A percentile compares a stretch with the other conserved stretches of the same genome.
phyloP scores from a whole-genome alignment of 2,329 filamentous ascomycete genomes.

The Penicillium capsulatum region DNA sequence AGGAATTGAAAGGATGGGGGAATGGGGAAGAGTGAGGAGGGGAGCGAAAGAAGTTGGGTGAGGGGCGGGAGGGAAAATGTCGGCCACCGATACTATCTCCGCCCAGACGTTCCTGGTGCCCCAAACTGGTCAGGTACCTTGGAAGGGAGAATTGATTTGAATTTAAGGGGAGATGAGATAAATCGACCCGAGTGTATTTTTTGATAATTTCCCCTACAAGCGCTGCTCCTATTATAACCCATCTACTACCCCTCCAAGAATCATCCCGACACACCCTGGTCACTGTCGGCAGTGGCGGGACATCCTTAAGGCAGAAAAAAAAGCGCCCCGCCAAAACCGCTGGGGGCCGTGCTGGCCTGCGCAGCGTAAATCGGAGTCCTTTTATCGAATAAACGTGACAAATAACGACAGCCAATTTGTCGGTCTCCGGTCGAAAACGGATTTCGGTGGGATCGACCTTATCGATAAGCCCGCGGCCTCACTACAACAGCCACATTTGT shows the following conservation, averaged over 20 bases:
- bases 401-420: slow-evolving; percentile 24
- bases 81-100: slow-evolving; percentile 32
- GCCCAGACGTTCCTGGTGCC: slow-evolving; percentile 14
- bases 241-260: too few relatives aligned
- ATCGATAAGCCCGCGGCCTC: slow-evolving; percentile 1
- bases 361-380: slow-evolving; percentile 23
- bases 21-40: slow-evolving; percentile 15
- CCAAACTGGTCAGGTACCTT: slow-evolving; percentile 8
- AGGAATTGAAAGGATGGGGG: slow-evolving; percentile 10
- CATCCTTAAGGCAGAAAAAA: slow-evolving; percentile 9
- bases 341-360: slow-evolving; percentile 19
- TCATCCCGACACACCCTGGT: background rate
- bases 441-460: slow-evolving; percentile 19
- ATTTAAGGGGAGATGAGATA: too few relatives aligned
- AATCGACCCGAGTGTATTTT: too few relatives aligned
- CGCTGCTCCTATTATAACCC: too few relatives aligned
- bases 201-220: too few relatives aligned
- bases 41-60: slow-evolving; percentile 22
- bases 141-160: too few relatives aligned
- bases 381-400: slow-evolving; percentile 24
- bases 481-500: too few relatives aligned
- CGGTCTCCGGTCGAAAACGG: slow-evolving; percentile 13
- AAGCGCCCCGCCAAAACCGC: slow-evolving; percentile 7
- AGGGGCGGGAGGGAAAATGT: slow-evolving; percentile 36
- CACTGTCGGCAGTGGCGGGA: slow-evolving; percentile 10